Base-by-base conservation (phyloP, 2,329 filamentous ascomycete genomes). In the Ophiocordyceps polyrhachis-furcata region DNA sequence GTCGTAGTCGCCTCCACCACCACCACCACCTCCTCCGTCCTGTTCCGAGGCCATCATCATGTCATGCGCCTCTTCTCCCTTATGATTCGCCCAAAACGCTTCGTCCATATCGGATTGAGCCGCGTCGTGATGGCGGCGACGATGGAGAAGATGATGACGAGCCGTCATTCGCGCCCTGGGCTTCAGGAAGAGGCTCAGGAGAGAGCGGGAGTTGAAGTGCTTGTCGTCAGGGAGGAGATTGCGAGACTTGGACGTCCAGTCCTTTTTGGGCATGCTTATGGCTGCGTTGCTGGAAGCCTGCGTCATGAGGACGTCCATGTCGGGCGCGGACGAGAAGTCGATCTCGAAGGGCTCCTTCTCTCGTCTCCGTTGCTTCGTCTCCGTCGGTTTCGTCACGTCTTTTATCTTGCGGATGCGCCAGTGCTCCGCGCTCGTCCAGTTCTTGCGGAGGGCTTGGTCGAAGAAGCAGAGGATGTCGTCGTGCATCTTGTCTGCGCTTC, bases 391-490 rank as follows among this genome's bases (percentile, higher is more conserved):
- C 54, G 69, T 73, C 55, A 71, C 65, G 50, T 81, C 77, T 56
- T 96, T 96, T 61, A 98, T 91, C 57, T 87, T 86, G 49, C 84
- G 76, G 57, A 98, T 96, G 52, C 89, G 81, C 91, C 91, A 98
- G 62, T 98, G 91, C 60, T 96, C 91, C n/a, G 91, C 89, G 43
- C 87, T 93, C 6, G 83, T 81, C 89, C 91, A 98, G 56, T 95
- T 95, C 71, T 94, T 96, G 58, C 91, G 85, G 40, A 96, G 66
- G 2, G 89, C 88, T 56, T 94, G 86, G 60, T 98, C 91, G 57
- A 98, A 98, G 65, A 96, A 98, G 56, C 84, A 83, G n/a, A 98
- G 72, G 47, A 98, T 94, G 55, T 94, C 89, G 53, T 96, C 86
- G 57, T 95, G 87, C 59, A 81, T 66, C 56, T 71, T 71, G 54